Conservation (phyloP, 2,329 filamentous ascomycete species). For the Beauveria sp. region DNA sequence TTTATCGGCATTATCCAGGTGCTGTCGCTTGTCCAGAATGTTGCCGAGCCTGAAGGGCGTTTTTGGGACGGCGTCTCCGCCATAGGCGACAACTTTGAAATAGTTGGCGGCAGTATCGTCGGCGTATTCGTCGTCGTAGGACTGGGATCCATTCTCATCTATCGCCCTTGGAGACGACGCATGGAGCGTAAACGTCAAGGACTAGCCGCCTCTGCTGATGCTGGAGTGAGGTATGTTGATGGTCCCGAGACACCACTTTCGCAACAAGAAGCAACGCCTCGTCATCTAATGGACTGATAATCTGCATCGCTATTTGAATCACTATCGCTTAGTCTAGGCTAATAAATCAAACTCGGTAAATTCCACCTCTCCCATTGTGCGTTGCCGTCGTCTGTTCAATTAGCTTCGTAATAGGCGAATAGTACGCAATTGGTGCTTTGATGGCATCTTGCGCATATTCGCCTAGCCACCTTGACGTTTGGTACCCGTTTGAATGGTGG, state of each 20-base stretch:
- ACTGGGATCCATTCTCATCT: constrained; percentile 62
- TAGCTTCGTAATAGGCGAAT: not conserved
- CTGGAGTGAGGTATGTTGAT: not conserved
- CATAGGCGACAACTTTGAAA: constrained; percentile 73
- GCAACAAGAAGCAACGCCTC: not conserved
- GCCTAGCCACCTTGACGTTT: constrained; percentile 4
- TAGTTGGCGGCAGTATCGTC: constrained; percentile 81
- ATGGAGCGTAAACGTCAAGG: constrained; percentile 22
- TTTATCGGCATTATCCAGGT: constrained; percentile 84
- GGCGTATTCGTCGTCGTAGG: constrained; percentile 77
- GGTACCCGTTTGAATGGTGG: constrained; percentile 13
- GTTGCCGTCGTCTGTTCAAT: not conserved
- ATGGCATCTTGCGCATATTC: constrained; percentile 14
- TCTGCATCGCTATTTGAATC: not conserved
- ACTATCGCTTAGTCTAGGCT: not conserved
- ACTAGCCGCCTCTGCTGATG: constrained; percentile 6
- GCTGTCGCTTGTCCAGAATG: constrained; percentile 68
- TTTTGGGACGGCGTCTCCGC: constrained; percentile 86
- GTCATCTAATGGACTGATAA: constrained; percentile 8
- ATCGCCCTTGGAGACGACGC: constrained; percentile 66
- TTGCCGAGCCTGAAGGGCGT: constrained; percentile 61
- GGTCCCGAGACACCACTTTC: constrained; percentile 7
- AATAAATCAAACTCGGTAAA: not conserved
- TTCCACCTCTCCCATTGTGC: not conserved
- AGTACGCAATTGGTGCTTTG: constrained; percentile 12